A percentile compares a stretch with the other conserved stretches of the same genome.
phyloP scores from a whole-genome alignment of 2,329 filamentous ascomycete genomes.

The Diaporthe ilicicola region DNA sequence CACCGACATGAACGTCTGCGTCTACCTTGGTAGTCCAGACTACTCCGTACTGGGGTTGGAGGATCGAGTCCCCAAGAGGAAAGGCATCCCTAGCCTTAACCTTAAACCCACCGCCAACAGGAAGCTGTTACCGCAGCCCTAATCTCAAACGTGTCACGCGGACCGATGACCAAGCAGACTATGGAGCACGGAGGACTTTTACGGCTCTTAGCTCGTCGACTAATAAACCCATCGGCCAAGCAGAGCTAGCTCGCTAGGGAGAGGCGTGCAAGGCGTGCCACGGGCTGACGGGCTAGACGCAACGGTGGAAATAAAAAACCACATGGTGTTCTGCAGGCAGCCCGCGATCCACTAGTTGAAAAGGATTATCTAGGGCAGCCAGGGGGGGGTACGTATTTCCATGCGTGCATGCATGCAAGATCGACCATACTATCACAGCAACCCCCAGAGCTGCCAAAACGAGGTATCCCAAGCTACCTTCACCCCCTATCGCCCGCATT shows the following conservation, averaged over 20 bases:
- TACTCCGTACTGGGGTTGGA: not conserved
- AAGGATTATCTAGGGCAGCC: not conserved
- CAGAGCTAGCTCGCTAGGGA: not conserved
- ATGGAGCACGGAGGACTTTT: constrained; percentile 3
- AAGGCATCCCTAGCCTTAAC: constrained; percentile 9
- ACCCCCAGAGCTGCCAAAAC: constrained; percentile 1
- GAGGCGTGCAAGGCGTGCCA: not conserved
- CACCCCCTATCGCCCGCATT: constrained; percentile 23
- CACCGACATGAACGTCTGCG: constrained; percentile 16
- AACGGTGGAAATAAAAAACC: constrained; percentile 1
- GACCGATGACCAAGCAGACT: constrained; percentile 5
- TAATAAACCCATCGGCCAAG: constrained; percentile 8
- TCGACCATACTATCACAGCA: not conserved
- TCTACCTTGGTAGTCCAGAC: not conserved
- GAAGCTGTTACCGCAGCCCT: constrained; percentile 18
- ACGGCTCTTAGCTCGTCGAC: constrained; percentile 7
- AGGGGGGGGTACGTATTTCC: not conserved
- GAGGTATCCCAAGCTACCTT: constrained; percentile 19
- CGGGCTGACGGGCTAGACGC: not conserved
- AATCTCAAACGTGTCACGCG: constrained; percentile 20
- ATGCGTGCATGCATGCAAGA: constrained; percentile 16
- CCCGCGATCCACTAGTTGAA: no score
- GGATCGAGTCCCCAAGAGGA: constrained; percentile 12
- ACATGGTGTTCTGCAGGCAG: not conserved
- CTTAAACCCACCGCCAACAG: constrained; percentile 16